Percentiles rank a stretch among this genome's conserved stretches.
phyloP scores from a whole-genome alignment of 2,329 filamentous ascomycete species.

The Hypoxylon sp. region DNA sequence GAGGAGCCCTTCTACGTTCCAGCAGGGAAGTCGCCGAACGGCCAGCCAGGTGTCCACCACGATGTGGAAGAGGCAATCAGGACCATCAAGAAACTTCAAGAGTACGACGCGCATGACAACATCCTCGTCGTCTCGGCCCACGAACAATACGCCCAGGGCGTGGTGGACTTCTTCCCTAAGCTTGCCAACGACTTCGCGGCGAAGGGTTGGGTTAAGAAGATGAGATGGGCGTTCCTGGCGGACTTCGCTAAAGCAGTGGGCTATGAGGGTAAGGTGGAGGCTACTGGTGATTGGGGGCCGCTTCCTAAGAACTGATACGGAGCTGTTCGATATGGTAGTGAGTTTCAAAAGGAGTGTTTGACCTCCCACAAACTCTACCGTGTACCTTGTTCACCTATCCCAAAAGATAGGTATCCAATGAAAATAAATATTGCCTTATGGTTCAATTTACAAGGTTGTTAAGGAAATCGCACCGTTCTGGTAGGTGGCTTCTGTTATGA shows the following conservation, averaged over 20 bases:
- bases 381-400: no score
- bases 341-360: not conserved
- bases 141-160: conserved; percentile 49
- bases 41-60: conserved; percentile 20
- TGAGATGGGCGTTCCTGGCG: conserved; percentile 65
- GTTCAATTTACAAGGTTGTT: no score
- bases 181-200: conserved; percentile 62
- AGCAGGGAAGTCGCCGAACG: conserved; percentile 39
- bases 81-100: conserved; percentile 53
- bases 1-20: conserved; percentile 54
- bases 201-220: conserved; percentile 62
- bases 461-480: no score
- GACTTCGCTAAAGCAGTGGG: conserved; percentile 63
- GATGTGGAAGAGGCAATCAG: conserved; percentile 33
- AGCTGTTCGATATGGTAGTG: not conserved
- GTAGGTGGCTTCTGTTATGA: no score
- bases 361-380: no score
- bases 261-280: conserved; percentile 48
- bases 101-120: conserved; percentile 47
- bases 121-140: conserved; percentile 47
- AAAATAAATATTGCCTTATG: no score
- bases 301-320: conserved; percentile 8
- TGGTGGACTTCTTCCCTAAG: conserved; percentile 66
- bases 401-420: no score
- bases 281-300: conserved; percentile 41